Evolutionary conservation across 768 basidiomycete species (phyloP).

Genomic region (Lentinus tigrinus): DNA sequence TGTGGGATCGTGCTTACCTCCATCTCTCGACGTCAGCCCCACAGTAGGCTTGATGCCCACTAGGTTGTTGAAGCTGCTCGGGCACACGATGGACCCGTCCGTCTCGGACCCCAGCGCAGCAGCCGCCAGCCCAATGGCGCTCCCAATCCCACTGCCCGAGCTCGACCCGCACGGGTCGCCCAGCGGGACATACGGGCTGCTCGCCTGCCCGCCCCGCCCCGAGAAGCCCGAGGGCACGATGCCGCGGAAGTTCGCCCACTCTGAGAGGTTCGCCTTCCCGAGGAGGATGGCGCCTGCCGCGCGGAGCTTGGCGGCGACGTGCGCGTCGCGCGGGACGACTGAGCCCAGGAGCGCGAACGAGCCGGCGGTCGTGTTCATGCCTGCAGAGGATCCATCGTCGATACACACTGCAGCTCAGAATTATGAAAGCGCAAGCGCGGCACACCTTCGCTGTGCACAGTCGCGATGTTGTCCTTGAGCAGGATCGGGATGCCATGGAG

Average conservation of each 20-base stretch:
- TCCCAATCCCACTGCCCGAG: slow-evolving; percentile 49
- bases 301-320: slow-evolving; percentile 29
- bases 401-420: background rate
- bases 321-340: slow-evolving; percentile 33
- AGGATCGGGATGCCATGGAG: slow-evolving; percentile 39
- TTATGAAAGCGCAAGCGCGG: background rate
- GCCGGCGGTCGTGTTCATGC: slow-evolving; percentile 35
- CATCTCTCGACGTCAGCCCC: slow-evolving; percentile 32
- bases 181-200: slow-evolving; percentile 41
- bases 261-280: slow-evolving; percentile 42
- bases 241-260: slow-evolving; percentile 44
- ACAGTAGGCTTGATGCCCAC: slow-evolving; percentile 38
- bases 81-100: slow-evolving; percentile 43
- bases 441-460: slow-evolving; percentile 32
- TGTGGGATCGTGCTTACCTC: slow-evolving; percentile 40
- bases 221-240: slow-evolving; percentile 42
- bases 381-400: background rate
- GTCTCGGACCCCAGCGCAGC: slow-evolving; percentile 44
- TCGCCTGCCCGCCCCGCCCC: slow-evolving; percentile 44
- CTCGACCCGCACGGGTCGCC: slow-evolving; percentile 41
- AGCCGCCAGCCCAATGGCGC: slow-evolving; percentile 40
- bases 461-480: slow-evolving; percentile 39
- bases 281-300: slow-evolving; percentile 37
- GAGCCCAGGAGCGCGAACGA: slow-evolving; percentile 34
- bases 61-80: slow-evolving; percentile 39